Conservation (phyloP, 768 basidiomycete species). For the Tephrocybe sp. region DNA sequence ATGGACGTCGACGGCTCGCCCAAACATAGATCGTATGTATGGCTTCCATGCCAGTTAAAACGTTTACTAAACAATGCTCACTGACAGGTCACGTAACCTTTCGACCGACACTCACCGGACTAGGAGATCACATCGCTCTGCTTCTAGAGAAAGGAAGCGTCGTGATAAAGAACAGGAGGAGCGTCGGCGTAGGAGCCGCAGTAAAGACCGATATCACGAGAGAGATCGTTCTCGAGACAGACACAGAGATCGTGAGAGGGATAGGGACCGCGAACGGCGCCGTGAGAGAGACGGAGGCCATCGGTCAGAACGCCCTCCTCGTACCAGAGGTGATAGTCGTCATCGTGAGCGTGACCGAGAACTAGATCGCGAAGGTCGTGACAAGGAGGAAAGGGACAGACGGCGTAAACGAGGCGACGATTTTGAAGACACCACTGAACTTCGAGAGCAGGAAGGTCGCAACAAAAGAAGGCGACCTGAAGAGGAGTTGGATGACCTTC, state of each 20-base stretch:
- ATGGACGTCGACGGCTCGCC: constrained; percentile 70
- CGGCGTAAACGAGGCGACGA: constrained; percentile 73
- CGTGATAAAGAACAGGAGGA: constrained; percentile 60
- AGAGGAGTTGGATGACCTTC: constrained; percentile 46
- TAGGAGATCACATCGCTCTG: constrained; percentile 69
- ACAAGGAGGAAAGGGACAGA: constrained; percentile 50
- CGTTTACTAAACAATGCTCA: not conserved
- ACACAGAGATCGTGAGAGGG: constrained; percentile 40
- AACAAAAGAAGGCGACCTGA: constrained; percentile 67
- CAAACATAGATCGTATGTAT: constrained; percentile 58
- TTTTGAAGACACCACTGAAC: constrained; percentile 46
- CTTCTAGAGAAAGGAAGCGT: constrained; percentile 61
- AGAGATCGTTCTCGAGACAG: constrained; percentile 58
- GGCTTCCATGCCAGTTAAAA: not conserved
- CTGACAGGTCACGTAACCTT: constrained; percentile 62
- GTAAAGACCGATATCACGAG: constrained; percentile 55
- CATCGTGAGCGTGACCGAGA: constrained; percentile 57
- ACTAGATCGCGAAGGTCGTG: constrained; percentile 28
- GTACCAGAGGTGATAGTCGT: constrained; percentile 54
- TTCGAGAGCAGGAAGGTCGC: constrained; percentile 52
- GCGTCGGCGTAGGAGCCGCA: constrained; percentile 61
- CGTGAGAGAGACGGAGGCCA: constrained; percentile 52
- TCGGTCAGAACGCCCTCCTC: constrained; percentile 47
- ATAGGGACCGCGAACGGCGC: constrained; percentile 48
- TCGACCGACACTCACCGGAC: constrained; percentile 79